phyloP scores from a whole-genome alignment of 2,329 filamentous ascomycete genomes.

The Ascochyta clinopodiicola region DNA sequence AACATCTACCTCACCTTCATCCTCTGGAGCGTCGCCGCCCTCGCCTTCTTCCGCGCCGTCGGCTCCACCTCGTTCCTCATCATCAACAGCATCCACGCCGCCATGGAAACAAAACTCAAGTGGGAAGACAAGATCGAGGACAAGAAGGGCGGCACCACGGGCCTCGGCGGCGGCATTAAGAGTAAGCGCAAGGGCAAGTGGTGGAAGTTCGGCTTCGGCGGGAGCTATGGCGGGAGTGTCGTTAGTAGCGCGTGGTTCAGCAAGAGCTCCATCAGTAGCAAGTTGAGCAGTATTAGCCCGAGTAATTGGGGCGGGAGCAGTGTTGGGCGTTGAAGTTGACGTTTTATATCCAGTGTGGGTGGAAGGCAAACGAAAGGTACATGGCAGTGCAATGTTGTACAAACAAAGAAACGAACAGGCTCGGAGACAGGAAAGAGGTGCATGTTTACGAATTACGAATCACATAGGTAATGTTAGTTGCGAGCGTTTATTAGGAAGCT shows the following conservation, averaged over 20 bases:
- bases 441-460: not conserved
- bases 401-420: too few species aligned
- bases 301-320: conserved; percentile 45
- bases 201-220: conserved; percentile 24
- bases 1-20: conserved; percentile 95
- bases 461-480: not conserved
- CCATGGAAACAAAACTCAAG: conserved; percentile 85
- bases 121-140: conserved; percentile 48
- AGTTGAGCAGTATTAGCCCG: conserved; percentile 42
- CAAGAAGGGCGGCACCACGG: conserved; percentile 35
- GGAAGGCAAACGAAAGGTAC: too few species aligned
- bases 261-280: conserved; percentile 47
- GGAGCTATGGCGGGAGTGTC: conserved; percentile 27
- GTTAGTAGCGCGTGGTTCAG: conserved; percentile 48
- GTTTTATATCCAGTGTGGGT: too few species aligned
- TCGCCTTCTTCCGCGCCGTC: conserved; percentile 87
- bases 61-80: conserved; percentile 82
- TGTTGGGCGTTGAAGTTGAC: conserved; percentile 22
- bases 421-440: too few species aligned
- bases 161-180: conserved; percentile 35
- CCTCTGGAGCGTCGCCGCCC: conserved; percentile 84
- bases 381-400: too few species aligned
- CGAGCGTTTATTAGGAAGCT: too few species aligned
- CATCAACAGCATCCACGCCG: conserved; percentile 81
- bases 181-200: conserved; percentile 32